Evolutionary conservation across 257 asterid species (phyloP), one percentile per base, ranked within the genome.

Genomic region (Verbena officinalis): DNA sequence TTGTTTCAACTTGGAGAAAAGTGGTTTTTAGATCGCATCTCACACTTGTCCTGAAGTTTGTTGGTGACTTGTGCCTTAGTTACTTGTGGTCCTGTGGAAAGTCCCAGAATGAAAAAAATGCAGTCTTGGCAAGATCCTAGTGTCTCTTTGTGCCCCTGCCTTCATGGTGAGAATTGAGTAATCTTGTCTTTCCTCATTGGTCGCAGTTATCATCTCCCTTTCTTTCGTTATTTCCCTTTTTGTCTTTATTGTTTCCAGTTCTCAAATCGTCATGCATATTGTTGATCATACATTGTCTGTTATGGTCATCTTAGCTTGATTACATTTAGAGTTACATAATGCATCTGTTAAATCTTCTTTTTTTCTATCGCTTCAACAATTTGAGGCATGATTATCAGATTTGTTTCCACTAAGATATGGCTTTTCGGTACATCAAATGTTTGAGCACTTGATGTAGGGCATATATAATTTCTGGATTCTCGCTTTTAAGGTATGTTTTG

Each of bases 21-120:
- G 33, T 38, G 75, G 44, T 16, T 66, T 49, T 55, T 50, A 39
- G 42, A 17, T 24, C 54, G 55, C 68, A 15, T 71, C 54, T 62
- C 55, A 45, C 59, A 45, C 59, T 46, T 65, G 27, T 56, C 58
- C 15, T n/a, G 36, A 55, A 20, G 62, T 74, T 27, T 58, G 45
- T 58, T 36, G 62, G 74, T 45, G 72, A 57, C 76, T 70, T 61
- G 56, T 68, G 71, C 59, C 39, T 45, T 23, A 36, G 68, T 58
- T 51, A 51, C 48, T 51, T 58, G 34, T 48, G 62, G 62, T 43
- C 51, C 48, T 58, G 34, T 48, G 62, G 62, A 54, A 42, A 54
- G 58, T 21, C 60, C n/a, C 16, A 9, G 38, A 24, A 50, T 24
- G 59, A 60, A 55, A 64, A 42, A 43, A 36, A 10, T 3, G 40